Evolutionary conservation across 805 yeast species (phyloP).

Genomic region (Nakazawaea peltata): DNA sequence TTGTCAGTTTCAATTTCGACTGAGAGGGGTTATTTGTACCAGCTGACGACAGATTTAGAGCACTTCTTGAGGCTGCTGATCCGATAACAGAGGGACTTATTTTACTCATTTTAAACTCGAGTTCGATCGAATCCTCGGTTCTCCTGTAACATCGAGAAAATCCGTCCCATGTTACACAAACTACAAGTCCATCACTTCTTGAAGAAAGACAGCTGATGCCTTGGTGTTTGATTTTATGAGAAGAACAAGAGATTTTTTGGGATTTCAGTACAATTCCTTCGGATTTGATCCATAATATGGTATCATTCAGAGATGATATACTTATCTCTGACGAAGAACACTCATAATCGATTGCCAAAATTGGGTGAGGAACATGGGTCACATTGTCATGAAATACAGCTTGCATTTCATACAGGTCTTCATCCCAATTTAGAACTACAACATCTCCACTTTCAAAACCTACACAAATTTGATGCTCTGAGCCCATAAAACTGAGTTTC

Average conservation of each 20-base stretch:
- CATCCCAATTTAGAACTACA: constrained; percentile 19
- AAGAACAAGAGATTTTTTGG: too few relatives aligned
- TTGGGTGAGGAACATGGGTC: constrained; percentile 46
- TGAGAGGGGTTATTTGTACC: too few relatives aligned
- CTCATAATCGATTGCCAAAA: constrained; percentile 36
- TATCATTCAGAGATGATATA: too few relatives aligned
- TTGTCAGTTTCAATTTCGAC: constrained; percentile 15
- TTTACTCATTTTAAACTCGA: constrained; percentile 16
- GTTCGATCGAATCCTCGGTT: too few relatives aligned
- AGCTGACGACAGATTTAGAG: too few relatives aligned
- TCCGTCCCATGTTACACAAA: constrained; percentile 47
- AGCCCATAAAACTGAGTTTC: constrained; percentile 39
- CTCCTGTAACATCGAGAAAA: constrained; percentile 27
- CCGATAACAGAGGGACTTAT: constrained; percentile 19
- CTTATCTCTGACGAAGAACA: too few relatives aligned
- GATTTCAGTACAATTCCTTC: too few relatives aligned
- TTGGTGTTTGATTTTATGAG: constrained; percentile 29
- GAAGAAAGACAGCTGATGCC: constrained; percentile 25
- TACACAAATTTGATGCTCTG: constrained; percentile 27
- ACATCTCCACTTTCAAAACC: constrained; percentile 77
- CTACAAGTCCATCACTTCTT: constrained; percentile 19
- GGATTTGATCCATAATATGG: too few relatives aligned
- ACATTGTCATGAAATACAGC: constrained; percentile 16
- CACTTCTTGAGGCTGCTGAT: too few relatives aligned
- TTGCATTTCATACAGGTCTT: constrained; percentile 12